phyloP scores from a whole-genome alignment of 1,139 yeast genomes.

The Magnusiomyces fungicola region DNA sequence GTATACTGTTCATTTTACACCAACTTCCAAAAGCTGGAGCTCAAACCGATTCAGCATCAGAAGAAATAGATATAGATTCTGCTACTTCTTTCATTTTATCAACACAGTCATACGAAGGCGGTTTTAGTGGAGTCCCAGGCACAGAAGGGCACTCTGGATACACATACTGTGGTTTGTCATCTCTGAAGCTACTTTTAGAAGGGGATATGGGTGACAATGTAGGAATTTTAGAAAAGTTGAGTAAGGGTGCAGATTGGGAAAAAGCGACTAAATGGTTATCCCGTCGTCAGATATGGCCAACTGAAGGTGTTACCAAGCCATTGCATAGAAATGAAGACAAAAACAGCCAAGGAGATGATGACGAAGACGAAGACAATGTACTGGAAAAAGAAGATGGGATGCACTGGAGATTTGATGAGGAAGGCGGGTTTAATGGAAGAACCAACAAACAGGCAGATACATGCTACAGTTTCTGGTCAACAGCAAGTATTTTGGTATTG shows the following conservation, averaged over 20 bases:
- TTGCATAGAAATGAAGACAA: neutral
- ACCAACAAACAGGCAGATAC: constrained; percentile 81
- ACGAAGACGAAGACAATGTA: constrained; percentile 23
- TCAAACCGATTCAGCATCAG: too few relatives aligned
- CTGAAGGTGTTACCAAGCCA: constrained; percentile 11
- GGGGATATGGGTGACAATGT: neutral
- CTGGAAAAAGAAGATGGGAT: constrained; percentile 32
- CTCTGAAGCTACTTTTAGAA: constrained; percentile 42
- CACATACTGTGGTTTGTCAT: constrained; percentile 76
- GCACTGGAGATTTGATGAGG: constrained; percentile 38
- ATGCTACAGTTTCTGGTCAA: constrained; percentile 88
- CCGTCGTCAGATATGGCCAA: constrained; percentile 45
- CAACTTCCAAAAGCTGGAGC: constrained; percentile 26
- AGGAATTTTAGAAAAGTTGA: neutral
- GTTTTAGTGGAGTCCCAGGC: constrained; percentile 43
- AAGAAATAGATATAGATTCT: constrained; percentile 9
- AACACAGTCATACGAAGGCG: constrained; percentile 49
- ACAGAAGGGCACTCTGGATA: constrained; percentile 84
- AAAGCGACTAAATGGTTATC: constrained; percentile 51
- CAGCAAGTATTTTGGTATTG: constrained; percentile 50
- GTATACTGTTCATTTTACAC: constrained; percentile 51
- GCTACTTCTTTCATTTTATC: constrained; percentile 18
- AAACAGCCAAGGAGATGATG: neutral
- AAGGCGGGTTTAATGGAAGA: constrained; percentile 86
- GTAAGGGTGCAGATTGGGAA: constrained; percentile 28